phyloP scores from a whole-genome alignment of 371 early-diverging fungal genomes.

The Lichtheimia ramosa region DNA sequence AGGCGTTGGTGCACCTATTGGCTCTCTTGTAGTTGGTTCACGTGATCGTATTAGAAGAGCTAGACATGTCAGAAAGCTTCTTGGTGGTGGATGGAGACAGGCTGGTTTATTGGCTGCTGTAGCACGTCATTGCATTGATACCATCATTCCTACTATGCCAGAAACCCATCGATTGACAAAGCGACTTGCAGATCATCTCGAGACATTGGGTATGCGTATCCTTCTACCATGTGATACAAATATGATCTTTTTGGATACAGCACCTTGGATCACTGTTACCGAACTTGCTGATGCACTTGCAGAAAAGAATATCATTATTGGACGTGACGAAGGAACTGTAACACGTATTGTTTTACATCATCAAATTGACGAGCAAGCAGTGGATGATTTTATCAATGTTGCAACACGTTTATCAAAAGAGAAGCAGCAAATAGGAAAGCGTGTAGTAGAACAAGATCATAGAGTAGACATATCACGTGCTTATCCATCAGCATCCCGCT shows the following conservation, averaged over 20 bases:
- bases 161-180: slow-evolving; percentile 69
- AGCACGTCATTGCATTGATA: slow-evolving; percentile 68
- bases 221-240: slow-evolving; percentile 80
- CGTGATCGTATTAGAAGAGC: slow-evolving; percentile 69
- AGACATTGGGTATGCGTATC: slow-evolving; percentile 57
- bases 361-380: slow-evolving; percentile 62
- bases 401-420: slow-evolving; percentile 18
- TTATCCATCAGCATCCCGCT: slow-evolving; percentile 4
- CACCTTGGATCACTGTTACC: slow-evolving; percentile 36
- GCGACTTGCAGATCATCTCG: slow-evolving; percentile 59
- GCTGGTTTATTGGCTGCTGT: slow-evolving; percentile 79
- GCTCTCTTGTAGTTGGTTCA: slow-evolving; percentile 76
- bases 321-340: slow-evolving; percentile 43
- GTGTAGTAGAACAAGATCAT: neutral
- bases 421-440: neutral
- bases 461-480: neutral
- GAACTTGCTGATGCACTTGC: slow-evolving; percentile 52
- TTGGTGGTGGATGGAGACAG: slow-evolving; percentile 95
- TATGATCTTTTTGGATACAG: slow-evolving; percentile 77
- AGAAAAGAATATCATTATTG: slow-evolving; percentile 54
- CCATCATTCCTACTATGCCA: slow-evolving; percentile 63
- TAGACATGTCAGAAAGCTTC: slow-evolving; percentile 81
- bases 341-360: slow-evolving; percentile 77
- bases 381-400: slow-evolving; percentile 49
- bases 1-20: slow-evolving; percentile 88